Base-by-base conservation (phyloP, 805 yeast species). In the Saturnispora serradocipensis region DNA sequence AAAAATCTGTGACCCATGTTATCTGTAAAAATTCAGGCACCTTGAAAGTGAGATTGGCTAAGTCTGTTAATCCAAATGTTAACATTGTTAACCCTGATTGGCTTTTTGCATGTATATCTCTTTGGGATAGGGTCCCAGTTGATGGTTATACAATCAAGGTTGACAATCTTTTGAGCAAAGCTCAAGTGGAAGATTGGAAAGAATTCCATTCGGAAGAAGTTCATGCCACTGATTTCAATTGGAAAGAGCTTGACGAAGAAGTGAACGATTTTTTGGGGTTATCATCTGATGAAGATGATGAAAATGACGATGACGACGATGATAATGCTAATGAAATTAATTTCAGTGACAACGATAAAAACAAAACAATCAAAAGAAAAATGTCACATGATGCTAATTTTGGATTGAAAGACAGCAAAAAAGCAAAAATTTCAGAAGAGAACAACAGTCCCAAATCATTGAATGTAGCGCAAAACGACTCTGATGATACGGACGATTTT, bases 61-160 rank as follows among this genome's bases (percentile, higher is more conserved):
- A 77, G 61, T 71, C 83, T 0, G 70, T 80, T 50, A 70, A 80
- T 40, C 82, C 83, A 1, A 54, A 66, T 20, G 84, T 84, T 35
- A 81, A 84, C 58, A 76, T 91, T n/a, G 96, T 91, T 18, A 84
- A 82, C 60, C 90, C 95, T 2, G 93, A 87, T 60, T 91, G 99
- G 99, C 68, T 91, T 2, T 90, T 90, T 69, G 82, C 84, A 36
- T 86, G 97, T 65, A 72, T 91, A 57, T 81, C 89, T 7, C 68
- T 75, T 25, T 91, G 98, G 98, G 72, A 72, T 51, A 76, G 75
- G 45, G 82, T 82, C 0, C 80, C 82, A 16, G 93, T 84, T 56
- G 71, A 64, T 3, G 79, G 76, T 3, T 90, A 73, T 61, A 64
- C 72, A 40, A 70, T 89, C 18, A 67, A 74, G 5, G 76, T 78